These are phyloP conservation scores for Citrus medica DNA, from an alignment of 345 rosid species.

Conservation along the genomic window DNA sequence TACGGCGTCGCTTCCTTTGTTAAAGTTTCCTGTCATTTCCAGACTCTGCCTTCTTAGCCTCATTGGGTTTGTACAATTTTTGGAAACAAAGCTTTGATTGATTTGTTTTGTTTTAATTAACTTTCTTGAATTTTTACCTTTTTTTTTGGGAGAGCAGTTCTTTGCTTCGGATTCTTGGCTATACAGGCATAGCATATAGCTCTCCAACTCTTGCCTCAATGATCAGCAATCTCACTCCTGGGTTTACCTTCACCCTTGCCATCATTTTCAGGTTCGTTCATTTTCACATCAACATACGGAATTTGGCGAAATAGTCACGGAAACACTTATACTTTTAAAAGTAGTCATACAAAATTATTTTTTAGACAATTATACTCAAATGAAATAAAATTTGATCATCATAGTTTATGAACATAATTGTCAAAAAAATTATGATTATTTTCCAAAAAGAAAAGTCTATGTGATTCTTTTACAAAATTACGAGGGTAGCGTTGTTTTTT, in stretches of 20 bases:
- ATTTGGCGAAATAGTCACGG: too few relatives aligned
- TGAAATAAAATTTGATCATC: too few relatives aligned
- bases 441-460: too few relatives aligned
- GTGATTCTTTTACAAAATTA: too few relatives aligned
- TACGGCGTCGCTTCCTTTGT: too few relatives aligned
- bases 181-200: slow-evolving; percentile 32
- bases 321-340: too few relatives aligned
- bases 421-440: too few relatives aligned
- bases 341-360: too few relatives aligned
- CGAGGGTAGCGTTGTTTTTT: too few relatives aligned
- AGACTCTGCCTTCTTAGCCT: slow-evolving; percentile 33
- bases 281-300: not conserved
- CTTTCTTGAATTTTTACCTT: not conserved
- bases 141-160: slow-evolving; percentile 19
- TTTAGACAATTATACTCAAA: too few relatives aligned
- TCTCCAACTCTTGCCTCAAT: slow-evolving; percentile 51
- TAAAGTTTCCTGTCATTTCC: slow-evolving; percentile 17
- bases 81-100: too few relatives aligned
- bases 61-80: slow-evolving; percentile 20
- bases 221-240: slow-evolving; percentile 41
- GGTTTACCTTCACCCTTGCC: slow-evolving; percentile 33
- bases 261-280: not conserved
- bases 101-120: not conserved
- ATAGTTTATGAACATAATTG: too few relatives aligned
- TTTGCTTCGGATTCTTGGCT: slow-evolving; percentile 15